Base-by-base conservation (phyloP, 768 basidiomycete species). In the Calocybe cyanea region DNA sequence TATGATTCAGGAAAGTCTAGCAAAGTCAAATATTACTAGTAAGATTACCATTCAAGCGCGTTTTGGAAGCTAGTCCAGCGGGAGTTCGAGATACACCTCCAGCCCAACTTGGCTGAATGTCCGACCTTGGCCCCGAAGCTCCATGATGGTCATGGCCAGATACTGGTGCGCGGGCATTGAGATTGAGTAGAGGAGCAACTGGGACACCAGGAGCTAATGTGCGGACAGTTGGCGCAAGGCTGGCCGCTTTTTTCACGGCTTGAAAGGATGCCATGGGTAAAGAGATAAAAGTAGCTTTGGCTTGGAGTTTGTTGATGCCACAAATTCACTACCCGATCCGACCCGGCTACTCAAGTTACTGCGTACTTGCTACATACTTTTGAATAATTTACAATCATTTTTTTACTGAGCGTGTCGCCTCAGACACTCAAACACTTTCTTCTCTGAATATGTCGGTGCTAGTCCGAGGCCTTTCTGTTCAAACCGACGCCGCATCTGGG, bases 161-260 rank as follows among this genome's bases (percentile, higher is more conserved):
- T 46, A 74, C 66, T 48, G 81, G 78, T 24, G 82, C 81, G 57
- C 81, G 82, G 37, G 78, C 81, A 50, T 77, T 67, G 60, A 90
- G 72, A 69, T 87, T 88, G 62, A 97, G 70, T 40, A 80, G 73
- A 25, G 88, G 82, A 6, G 83, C 88, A 55, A 64, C 63, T 23
- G 94, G 94, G 11, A 92, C 75, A 49, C 94, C 94, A 25, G 78
- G 82, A 35, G 92, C 76, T 47, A 89, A 78, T 5, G 81, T 72
- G 60, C 87, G 80, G 53, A 89, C 81, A 25, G 91, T 90, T 47
- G 92, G 89, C 25, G 86, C 66, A 52, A 95, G 71, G 66, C 81
- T 89, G 58, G 91, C 71, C 52, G 86, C 85, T 70, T 83, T 91
- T 84, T 84, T 88, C 58, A 80, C 73, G 71, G 76, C 81, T 62